Conservation (phyloP, 2,329 filamentous ascomycete species). For the Sarocladium oryzae region DNA sequence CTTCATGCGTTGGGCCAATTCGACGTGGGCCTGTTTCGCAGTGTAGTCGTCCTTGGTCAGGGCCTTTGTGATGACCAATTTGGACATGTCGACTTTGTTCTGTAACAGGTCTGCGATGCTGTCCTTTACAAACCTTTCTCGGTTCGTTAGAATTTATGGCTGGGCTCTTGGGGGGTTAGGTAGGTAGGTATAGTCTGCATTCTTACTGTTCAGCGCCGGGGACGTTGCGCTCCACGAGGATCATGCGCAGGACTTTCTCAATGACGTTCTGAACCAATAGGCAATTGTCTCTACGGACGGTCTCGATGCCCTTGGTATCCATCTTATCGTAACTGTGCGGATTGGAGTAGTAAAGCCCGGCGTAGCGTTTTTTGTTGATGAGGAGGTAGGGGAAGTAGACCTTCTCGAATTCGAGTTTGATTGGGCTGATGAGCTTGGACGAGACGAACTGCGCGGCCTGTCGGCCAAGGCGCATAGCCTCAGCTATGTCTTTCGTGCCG, state of each 20-base stretch:
- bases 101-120: conserved; percentile 92
- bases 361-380: conserved; percentile 99
- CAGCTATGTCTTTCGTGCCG: conserved; percentile 75
- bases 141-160: background rate
- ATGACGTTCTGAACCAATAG: conserved; percentile 93
- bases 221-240: conserved; percentile 87
- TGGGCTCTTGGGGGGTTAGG: no score
- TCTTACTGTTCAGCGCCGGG: conserved; percentile 89
- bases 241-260: conserved; percentile 91
- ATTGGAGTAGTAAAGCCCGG: conserved; percentile 95
- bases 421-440: conserved; percentile 87
- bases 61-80: conserved; percentile 97
- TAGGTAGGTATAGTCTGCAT: no score
- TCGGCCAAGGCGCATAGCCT: conserved; percentile 88
- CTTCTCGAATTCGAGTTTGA: conserved; percentile 99
- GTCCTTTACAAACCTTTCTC: conserved; percentile 79
- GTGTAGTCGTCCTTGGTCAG: conserved; percentile 85
- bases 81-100: conserved; percentile 98
- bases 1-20: conserved; percentile 92
- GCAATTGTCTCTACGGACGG: conserved; percentile 94
- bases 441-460: conserved; percentile 88
- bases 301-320: conserved; percentile 99
- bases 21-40: conserved; percentile 91
- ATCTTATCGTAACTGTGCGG: conserved; percentile 97
- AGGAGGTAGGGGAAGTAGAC: conserved; percentile 96